Evolutionary conservation across 352 stramenopile genomes (phyloP), one percentile per base, ranked within the genome.

Genomic region (Blastocystis sp.): DNA sequence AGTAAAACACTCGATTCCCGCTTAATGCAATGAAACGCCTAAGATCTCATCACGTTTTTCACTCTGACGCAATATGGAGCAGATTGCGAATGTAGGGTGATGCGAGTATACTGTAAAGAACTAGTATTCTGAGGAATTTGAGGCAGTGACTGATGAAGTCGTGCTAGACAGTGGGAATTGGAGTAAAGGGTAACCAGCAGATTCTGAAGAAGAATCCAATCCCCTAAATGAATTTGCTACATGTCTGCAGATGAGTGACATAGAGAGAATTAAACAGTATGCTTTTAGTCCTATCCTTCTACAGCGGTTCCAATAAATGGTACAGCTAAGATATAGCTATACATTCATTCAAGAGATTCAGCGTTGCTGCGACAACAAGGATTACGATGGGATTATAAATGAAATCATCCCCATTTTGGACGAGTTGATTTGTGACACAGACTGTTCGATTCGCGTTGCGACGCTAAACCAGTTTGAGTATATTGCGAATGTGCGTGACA

Each of bases 101-200:
- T 3, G 24, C 34, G 7, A 0, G 30, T 1, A 37, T n/a, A 18
- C 34, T 45, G 47, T 69, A 18, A 43, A 68, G 20, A 0, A 5
- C 39, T 85, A 85, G 73, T 85, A 85, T 47, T 68, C 73, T 18
- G 73, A 85, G 24, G 73, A 85, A 26, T 85, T 85, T 66, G 73
- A 85, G 47, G 73, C 73, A 26, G 73, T 85, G 16, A 85, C 73
- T 16, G 55, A 47, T 85, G 73, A 85, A 18, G 73, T 68, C n/a
- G 73, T 85, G 34, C 13, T 85, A 18, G 73, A 85, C 26, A 55
- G 73, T 85, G 39, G 18, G 8, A 3, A 55, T 6, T 53, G 9
- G 5, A 24, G 16, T 9, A 3, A 47, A 20, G 1, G 26, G 8
- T 66, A 54, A 66, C 34, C 9, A 4, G 5, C 24, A 85, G 73